Base-by-base conservation (phyloP, 139 green algal genomes). In the Closterium sp. region DNA sequence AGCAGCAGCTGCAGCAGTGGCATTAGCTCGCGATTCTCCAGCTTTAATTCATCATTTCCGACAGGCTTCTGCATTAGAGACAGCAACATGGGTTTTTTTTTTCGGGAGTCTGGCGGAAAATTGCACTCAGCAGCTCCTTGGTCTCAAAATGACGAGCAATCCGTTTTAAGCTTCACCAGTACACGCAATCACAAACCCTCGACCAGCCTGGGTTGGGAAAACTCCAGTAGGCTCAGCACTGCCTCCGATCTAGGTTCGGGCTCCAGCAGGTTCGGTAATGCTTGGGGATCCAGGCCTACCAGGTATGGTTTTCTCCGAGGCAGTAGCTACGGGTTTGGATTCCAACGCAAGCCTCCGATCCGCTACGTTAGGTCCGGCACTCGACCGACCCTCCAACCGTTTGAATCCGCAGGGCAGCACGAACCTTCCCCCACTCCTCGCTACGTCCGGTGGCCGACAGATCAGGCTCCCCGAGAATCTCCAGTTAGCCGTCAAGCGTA, bases 321-420 rank as follows among this genome's bases (percentile, higher is more conserved):
- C 17, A 79, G 17, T 79, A 5, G 62, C 62, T 79, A 27, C 62
- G 62, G 62, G 0, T 79, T 79, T 24, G 62, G 62, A 79, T 79
- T 27, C 62, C 62, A 79, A 79, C 62, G 62, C 9, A 79, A 79
- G 62, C 62, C 62, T 79, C 62, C 62, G 62, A 79, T 79, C 62
- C 62, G 62, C 17, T 79, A 79, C 19, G 62, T 79, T 79, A 79
- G 62, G 62, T 79, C 62, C 62, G 62, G 62, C 62, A 79, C 24
- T 79, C 62, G 62, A 79, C 89, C 89, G 24, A 89, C 89, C 70
- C 89, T 91, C 19, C 89, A 91, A 27, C 30, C 89, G 3, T 91
- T 50, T 73, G 28, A 91, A 42, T 91, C 89, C 30, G 89, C 89
- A 24, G 89, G 89, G 45, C 38, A 91, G 89, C 89, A 91, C 89